phyloP scores from a whole-genome alignment of 176 grass and related monocot genomes.

The Cenchrus americanus region DNA sequence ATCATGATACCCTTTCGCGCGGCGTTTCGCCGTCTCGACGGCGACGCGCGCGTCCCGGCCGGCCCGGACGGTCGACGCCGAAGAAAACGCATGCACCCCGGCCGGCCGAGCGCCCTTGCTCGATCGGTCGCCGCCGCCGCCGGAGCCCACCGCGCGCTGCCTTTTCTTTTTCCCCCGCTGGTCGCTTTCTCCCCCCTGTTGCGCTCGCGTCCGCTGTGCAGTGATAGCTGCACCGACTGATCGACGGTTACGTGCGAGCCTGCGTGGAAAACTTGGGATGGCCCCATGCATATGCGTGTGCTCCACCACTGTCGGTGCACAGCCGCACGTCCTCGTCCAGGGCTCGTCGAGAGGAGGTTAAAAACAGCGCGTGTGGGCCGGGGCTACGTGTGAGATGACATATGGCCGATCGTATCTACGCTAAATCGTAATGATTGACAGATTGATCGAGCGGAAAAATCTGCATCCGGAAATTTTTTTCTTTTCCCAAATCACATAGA shows the following conservation, averaged over 20 bases:
- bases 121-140: not conserved
- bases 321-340: slow-evolving; percentile 1
- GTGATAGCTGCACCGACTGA: not conserved
- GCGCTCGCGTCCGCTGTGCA: not conserved
- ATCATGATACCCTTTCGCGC: not conserved
- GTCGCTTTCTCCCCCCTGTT: not conserved
- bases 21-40: slow-evolving; percentile 13
- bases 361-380: too few relatives aligned
- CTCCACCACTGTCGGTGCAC: slow-evolving; percentile 31
- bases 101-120: not conserved
- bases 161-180: not conserved
- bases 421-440: too few relatives aligned
- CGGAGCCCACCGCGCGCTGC: not conserved
- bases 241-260: slow-evolving; percentile 6
- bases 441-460: too few relatives aligned
- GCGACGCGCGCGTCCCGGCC: not conserved
- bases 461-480: too few relatives aligned
- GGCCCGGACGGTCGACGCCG: too few relatives aligned
- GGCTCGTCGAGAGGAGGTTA: not conserved
- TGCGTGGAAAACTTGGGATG: not conserved
- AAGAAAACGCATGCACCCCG: too few relatives aligned
- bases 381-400: too few relatives aligned
- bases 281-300: not conserved
- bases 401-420: too few relatives aligned
- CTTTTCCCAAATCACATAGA: too few relatives aligned